A percentile compares a stretch with the other conserved stretches of the same genome.
Evolutionary conservation across 2,329 filamentous ascomycete species (phyloP).

Genomic region (Hypoxylon sp.): DNA sequence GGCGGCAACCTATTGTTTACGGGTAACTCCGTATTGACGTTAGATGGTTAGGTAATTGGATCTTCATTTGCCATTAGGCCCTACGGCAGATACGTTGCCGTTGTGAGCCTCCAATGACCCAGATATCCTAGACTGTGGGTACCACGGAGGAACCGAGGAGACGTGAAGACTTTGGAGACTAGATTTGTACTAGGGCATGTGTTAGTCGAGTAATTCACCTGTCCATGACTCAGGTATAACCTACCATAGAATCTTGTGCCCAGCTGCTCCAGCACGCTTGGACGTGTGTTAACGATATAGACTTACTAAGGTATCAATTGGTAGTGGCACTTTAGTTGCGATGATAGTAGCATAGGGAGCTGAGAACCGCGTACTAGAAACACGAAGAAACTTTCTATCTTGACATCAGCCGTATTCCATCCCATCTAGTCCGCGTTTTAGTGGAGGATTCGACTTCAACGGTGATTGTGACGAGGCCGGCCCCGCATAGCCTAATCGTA

Average conservation of each 20-base stretch:
- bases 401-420: neutral
- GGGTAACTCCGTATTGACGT: slow-evolving; percentile 6
- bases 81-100: neutral
- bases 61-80: neutral
- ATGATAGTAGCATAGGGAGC: too few species aligned
- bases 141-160: neutral
- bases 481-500: neutral
- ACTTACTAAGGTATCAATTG: neutral
- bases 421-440: neutral
- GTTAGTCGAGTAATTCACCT: neutral
- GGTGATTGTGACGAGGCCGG: neutral
- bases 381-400: neutral
- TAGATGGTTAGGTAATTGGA: neutral
- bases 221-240: neutral
- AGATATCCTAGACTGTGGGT: neutral
- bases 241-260: neutral
- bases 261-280: neutral
- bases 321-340: neutral
- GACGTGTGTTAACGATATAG: neutral
- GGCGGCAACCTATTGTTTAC: neutral
- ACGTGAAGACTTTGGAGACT: neutral
- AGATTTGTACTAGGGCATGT: neutral
- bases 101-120: neutral
- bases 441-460: neutral
- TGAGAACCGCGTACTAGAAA: neutral